These are phyloP conservation scores for Leishmania turanica DNA, from an alignment of 208 protist genomes.

Conservation along the genomic window DNA sequence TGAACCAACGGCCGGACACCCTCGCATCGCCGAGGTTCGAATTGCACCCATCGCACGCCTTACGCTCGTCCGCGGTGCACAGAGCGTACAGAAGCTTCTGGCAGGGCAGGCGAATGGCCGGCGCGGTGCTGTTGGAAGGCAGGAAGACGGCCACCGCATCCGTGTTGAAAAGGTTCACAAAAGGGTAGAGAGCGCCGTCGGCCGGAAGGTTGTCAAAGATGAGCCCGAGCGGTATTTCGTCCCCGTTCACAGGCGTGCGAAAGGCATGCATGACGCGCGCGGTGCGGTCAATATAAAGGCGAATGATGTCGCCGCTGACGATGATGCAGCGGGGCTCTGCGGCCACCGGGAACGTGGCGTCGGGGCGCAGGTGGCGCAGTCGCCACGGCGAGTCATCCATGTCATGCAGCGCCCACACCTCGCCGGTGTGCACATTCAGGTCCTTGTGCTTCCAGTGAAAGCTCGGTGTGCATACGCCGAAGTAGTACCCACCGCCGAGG, in stretches of 20 bases:
- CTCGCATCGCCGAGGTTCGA: slow-evolving; percentile 53
- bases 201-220: slow-evolving; percentile 84
- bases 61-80: slow-evolving; percentile 46
- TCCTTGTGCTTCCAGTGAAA: slow-evolving; percentile 81
- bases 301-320: slow-evolving; percentile 88
- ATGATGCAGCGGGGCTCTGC: slow-evolving; percentile 86
- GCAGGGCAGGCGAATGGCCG: slow-evolving; percentile 66
- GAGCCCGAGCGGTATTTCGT: slow-evolving; percentile 76
- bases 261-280: slow-evolving; percentile 83
- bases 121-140: slow-evolving; percentile 48
- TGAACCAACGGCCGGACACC: slow-evolving; percentile 72
- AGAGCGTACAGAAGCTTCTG: slow-evolving; percentile 78
- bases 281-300: slow-evolving; percentile 79
- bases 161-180: slow-evolving; percentile 91
- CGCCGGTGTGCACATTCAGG: slow-evolving; percentile 55
- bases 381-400: slow-evolving; percentile 89
- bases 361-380: slow-evolving; percentile 67
- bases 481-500: slow-evolving; percentile 91
- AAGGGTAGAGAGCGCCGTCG: slow-evolving; percentile 68
- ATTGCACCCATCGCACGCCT: slow-evolving; percentile 78
- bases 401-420: slow-evolving; percentile 92
- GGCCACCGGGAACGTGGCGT: slow-evolving; percentile 59
- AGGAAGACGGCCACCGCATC: slow-evolving; percentile 89
- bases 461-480: slow-evolving; percentile 72
- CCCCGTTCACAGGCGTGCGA: slow-evolving; percentile 77